These are phyloP conservation scores for Pseudogymnoascus sp. DNA, from an alignment of 2,329 filamentous ascomycete species.

Conservation along the genomic window DNA sequence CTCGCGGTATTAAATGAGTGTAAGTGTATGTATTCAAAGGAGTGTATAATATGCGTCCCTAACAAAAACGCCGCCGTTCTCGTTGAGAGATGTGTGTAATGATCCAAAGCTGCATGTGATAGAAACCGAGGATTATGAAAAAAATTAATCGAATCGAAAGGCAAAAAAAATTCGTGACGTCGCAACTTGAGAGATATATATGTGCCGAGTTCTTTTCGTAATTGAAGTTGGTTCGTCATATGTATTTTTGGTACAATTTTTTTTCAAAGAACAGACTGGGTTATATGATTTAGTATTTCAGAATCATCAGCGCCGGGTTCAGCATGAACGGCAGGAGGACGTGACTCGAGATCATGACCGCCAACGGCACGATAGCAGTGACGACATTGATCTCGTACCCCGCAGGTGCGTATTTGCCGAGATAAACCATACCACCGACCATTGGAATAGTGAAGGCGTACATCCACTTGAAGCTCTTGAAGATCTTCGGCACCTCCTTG, in stretches of 20 bases:
- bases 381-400: slow-evolving; percentile 53
- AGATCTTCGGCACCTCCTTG: slow-evolving; percentile 48
- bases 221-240: neutral
- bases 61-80: neutral
- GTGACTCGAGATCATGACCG: slow-evolving; percentile 45
- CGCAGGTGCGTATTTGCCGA: slow-evolving; percentile 24
- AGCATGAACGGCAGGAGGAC: slow-evolving; percentile 52
- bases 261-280: neutral
- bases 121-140: neutral
- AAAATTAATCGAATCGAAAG: neutral
- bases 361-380: slow-evolving; percentile 54
- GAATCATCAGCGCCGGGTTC: slow-evolving; percentile 59
- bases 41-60: neutral
- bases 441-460: slow-evolving; percentile 28
- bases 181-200: neutral
- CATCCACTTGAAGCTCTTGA: slow-evolving; percentile 51
- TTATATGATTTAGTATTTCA: slow-evolving; percentile 31
- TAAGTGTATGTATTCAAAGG: neutral
- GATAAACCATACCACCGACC: slow-evolving; percentile 26
- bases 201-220: neutral
- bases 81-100: neutral
- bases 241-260: neutral
- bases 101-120: neutral
- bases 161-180: neutral
- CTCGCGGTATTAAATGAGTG: neutral